These are phyloP conservation scores for Epicoccum sorghinum DNA, from an alignment of 2,329 filamentous ascomycete species.

Conservation along the genomic window DNA sequence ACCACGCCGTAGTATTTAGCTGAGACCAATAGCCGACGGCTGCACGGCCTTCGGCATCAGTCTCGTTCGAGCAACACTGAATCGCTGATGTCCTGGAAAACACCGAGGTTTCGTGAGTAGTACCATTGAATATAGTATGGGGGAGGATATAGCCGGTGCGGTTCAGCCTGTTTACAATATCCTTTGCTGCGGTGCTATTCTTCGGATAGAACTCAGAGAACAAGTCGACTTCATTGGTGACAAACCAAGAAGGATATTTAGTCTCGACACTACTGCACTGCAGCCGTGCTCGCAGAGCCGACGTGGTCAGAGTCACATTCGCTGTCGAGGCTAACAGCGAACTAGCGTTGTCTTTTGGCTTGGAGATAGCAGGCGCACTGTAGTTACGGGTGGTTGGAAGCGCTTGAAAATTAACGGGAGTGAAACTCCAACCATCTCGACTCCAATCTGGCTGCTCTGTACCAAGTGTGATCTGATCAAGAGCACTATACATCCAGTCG, in stretches of 20 bases:
- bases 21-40: constrained; percentile 14
- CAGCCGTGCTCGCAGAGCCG: neutral
- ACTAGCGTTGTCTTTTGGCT: neutral
- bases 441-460: constrained; percentile 5
- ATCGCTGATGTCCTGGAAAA: neutral
- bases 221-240: neutral
- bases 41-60: neutral
- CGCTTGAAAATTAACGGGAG: neutral
- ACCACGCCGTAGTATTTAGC: neutral
- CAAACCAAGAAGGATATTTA: neutral
- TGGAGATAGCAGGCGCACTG: neutral
- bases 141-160: neutral
- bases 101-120: neutral
- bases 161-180: neutral
- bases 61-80: constrained; percentile 8
- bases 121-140: neutral
- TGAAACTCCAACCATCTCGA: constrained; percentile 14
- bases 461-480: constrained; percentile 8
- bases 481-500: constrained; percentile 14
- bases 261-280: neutral
- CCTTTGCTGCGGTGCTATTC: neutral
- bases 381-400: neutral
- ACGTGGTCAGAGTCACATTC: neutral
- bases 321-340: neutral
- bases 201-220: neutral